Base-by-base conservation (phyloP, 305 asterid species). In the Fraxinus ornus region DNA sequence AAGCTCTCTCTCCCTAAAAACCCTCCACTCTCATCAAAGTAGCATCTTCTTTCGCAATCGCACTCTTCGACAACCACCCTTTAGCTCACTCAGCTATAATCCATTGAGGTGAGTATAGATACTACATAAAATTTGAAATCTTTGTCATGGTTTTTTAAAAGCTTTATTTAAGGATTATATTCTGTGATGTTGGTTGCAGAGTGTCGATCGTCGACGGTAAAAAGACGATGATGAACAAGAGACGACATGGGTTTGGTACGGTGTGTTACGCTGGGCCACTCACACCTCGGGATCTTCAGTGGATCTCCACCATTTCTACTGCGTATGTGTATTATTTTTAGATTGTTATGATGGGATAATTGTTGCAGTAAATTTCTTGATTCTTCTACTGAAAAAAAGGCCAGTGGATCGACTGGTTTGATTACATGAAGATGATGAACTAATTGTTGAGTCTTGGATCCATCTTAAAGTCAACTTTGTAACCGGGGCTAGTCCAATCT, bases 261-360 rank as follows among this genome's bases (percentile, higher is more conserved):
- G 95, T 93, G 84, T 93, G 97, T 84, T 89, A 84, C 78, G 85
- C 97, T 49, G 87, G 88, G 37, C 91, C 92, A 82, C 87, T 95
- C 55, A 32, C 92, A 57, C 88, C 93, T 72, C 77, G 72, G 79
- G 90, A 91, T 87, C 93, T 96, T 30, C 98, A 93, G 77, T 92
- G 95, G 97, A 80, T 91, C 87, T 89, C 93, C 44, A 47, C 95
- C 85, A 79, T 96, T 80, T 86, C 94, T 33, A 87, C 94, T 75
- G 91, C 83, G 99, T 94, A 92, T 84, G 87, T 80, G 74, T 78
- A 76, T 81, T 22, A 79, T 77, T n/a, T 7, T 66, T 68, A 26
- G 8, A 26, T 68, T 26, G 8, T 62, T 79, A 7, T 39, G 47
- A 17, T 28, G n/a, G 36, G 21, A 13, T 28, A 1, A 4, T 5